A percentile compares a stretch with the other conserved stretches of the same genome.
phyloP scores from a whole-genome alignment of 495 filamentous ascomycete species.

The Hypomontagnella monticulosa region DNA sequence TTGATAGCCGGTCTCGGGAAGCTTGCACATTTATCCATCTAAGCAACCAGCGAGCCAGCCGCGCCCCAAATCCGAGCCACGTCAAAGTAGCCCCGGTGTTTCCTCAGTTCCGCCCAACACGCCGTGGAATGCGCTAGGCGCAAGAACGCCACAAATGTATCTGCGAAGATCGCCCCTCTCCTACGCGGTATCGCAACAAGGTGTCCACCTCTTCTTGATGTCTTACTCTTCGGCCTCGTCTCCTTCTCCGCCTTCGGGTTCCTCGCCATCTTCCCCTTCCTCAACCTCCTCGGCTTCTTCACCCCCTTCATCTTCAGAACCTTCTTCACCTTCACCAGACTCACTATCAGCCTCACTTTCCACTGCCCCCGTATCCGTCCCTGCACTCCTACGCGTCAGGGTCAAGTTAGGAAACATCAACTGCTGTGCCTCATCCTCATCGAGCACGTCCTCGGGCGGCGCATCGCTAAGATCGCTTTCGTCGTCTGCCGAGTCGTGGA shows the following conservation, averaged over 20 bases:
- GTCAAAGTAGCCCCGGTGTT: no score
- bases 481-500: slow-evolving; percentile 81
- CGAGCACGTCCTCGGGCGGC: slow-evolving; percentile 57
- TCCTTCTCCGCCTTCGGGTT: neutral
- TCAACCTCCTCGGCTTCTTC: slow-evolving; percentile 23
- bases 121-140: no score
- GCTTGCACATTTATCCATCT: no score
- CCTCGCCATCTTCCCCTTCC: neutral
- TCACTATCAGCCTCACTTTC: slow-evolving; percentile 40
- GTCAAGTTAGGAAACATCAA: slow-evolving; percentile 57
- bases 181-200: no score
- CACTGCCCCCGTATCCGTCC: slow-evolving; percentile 44
- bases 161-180: no score
- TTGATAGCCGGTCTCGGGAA: no score
- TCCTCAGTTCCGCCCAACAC: no score
- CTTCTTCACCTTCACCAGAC: slow-evolving; percentile 42
- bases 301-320: slow-evolving; percentile 35
- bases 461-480: slow-evolving; percentile 83
- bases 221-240: slow-evolving; percentile 12
- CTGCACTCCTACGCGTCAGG: slow-evolving; percentile 31
- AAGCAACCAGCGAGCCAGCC: no score
- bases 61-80: no score
- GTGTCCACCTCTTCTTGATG: no score
- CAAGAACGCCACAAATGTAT: no score
- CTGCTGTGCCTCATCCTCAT: slow-evolving; percentile 55